A percentile compares a stretch with the other conserved stretches of the same genome.
These are phyloP conservation scores for Pleurotus tuoliensis DNA, from an alignment of 768 basidiomycete species.

Conservation along the genomic window DNA sequence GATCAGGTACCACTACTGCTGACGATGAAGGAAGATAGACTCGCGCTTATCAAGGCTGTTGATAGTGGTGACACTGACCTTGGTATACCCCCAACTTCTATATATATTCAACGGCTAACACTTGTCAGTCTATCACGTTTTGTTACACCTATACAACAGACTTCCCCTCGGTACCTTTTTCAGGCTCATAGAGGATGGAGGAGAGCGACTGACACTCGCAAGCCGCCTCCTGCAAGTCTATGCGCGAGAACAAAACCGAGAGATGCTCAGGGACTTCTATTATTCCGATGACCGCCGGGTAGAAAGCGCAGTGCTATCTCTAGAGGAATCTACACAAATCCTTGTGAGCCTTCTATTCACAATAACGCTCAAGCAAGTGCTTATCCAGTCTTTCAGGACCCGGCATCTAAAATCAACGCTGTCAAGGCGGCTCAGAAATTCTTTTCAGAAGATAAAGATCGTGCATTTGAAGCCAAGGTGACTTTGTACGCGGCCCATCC, in stretches of 20 bases:
- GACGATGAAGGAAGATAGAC: slow-evolving; percentile 89
- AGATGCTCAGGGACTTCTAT: slow-evolving; percentile 93
- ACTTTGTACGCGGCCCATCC: not conserved
- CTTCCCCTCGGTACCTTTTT: slow-evolving; percentile 90
- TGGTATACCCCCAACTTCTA: slow-evolving; percentile 38
- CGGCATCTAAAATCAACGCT: slow-evolving; percentile 60
- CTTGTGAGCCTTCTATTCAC: slow-evolving; percentile 35
- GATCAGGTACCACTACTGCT: slow-evolving; percentile 93
- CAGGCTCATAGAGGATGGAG: slow-evolving; percentile 89
- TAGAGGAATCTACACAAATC: slow-evolving; percentile 77
- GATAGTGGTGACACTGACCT: slow-evolving; percentile 96
- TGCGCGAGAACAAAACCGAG: slow-evolving; percentile 83
- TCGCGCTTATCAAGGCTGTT: slow-evolving; percentile 85
- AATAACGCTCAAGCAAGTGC: not conserved
- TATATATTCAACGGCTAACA: not conserved
- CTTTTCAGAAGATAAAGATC: slow-evolving; percentile 93
- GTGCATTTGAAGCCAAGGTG: slow-evolving; percentile 87
- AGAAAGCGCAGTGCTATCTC: slow-evolving; percentile 84
- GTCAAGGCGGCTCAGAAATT: slow-evolving; percentile 87
- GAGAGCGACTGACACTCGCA: slow-evolving; percentile 67
- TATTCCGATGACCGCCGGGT: slow-evolving; percentile 95
- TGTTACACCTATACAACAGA: slow-evolving; percentile 81
- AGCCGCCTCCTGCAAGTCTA: slow-evolving; percentile 84
- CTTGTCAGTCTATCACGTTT: slow-evolving; percentile 86
- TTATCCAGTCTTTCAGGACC: slow-evolving; percentile 52